Percentiles rank a stretch among this genome's conserved stretches.
Evolutionary conservation across 306 rosid genomes (phyloP).

Genomic region (Hippophae tibetana): DNA sequence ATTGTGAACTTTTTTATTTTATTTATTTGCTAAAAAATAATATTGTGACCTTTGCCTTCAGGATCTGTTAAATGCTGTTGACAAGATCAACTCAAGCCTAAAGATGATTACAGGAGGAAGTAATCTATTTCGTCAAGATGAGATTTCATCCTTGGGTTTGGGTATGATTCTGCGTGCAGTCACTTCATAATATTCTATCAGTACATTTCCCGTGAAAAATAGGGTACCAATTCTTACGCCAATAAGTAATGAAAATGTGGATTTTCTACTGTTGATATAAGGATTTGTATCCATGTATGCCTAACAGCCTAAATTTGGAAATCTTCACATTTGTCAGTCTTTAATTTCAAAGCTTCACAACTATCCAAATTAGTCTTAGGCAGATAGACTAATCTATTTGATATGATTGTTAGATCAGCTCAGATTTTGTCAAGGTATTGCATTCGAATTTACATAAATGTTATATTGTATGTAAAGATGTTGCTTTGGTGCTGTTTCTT

Average conservation of each 20-base stretch:
- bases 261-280: too few relatives aligned
- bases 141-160: constrained; percentile 61
- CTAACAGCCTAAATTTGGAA: too few relatives aligned
- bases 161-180: constrained; percentile 29
- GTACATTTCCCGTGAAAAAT: neutral
- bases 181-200: neutral
- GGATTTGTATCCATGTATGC: too few relatives aligned
- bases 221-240: too few relatives aligned
- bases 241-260: too few relatives aligned
- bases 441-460: neutral
- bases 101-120: constrained; percentile 36
- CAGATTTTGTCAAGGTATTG: neutral
- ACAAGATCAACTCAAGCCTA: constrained; percentile 69
- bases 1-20: too few relatives aligned
- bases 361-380: neutral
- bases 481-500: constrained; percentile 1
- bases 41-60: neutral
- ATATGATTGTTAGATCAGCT: too few relatives aligned
- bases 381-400: neutral
- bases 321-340: neutral
- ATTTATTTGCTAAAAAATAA: too few relatives aligned
- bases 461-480: neutral
- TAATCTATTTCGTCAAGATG: constrained; percentile 63
- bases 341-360: neutral
- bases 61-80: constrained; percentile 75